Evolutionary conservation across 2,329 filamentous ascomycete species (phyloP).

Genomic region (Monilinia fructigena): DNA sequence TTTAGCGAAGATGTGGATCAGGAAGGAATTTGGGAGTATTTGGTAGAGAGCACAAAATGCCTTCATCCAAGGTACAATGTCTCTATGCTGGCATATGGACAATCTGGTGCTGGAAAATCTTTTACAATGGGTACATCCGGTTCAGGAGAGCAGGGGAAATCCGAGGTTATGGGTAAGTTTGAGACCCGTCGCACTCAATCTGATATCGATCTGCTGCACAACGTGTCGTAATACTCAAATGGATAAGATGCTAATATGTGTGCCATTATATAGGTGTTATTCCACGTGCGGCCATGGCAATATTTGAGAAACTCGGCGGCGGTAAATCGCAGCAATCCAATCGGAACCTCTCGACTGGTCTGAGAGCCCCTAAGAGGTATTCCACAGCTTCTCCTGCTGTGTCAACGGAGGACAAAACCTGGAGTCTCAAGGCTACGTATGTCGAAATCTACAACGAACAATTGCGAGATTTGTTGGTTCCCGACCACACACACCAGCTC

Average conservation of each 20-base stretch:
- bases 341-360: slow-evolving; percentile 70
- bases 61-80: slow-evolving; percentile 98
- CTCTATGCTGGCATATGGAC: slow-evolving; percentile 91
- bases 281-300: slow-evolving; percentile 77
- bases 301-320: slow-evolving; percentile 84
- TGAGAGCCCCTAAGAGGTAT: slow-evolving; percentile 78
- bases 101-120: slow-evolving; percentile 96
- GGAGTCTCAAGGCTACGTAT: slow-evolving; percentile 92
- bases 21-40: slow-evolving; percentile 90
- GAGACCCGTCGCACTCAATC: slow-evolving; percentile 22
- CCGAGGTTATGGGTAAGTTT: slow-evolving; percentile 72
- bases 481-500: slow-evolving; percentile 65
- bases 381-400: slow-evolving; percentile 48
- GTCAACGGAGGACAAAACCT: slow-evolving; percentile 63
- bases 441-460: slow-evolving; percentile 99
- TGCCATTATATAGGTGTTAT: slow-evolving; percentile 70
- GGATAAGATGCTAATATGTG: slow-evolving; percentile 27
- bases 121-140: slow-evolving; percentile 98
- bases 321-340: slow-evolving; percentile 45
- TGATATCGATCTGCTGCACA: slow-evolving; percentile 17
- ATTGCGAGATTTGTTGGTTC: slow-evolving; percentile 81
- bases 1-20: slow-evolving; percentile 82
- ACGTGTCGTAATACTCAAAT: slow-evolving; percentile 6
- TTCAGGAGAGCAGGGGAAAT: slow-evolving; percentile 70
- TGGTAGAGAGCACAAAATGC: slow-evolving; percentile 83